Evolutionary conservation across 2,329 filamentous ascomycete species (phyloP).

Genomic region (Aspergillus oerlinghausenensis): DNA sequence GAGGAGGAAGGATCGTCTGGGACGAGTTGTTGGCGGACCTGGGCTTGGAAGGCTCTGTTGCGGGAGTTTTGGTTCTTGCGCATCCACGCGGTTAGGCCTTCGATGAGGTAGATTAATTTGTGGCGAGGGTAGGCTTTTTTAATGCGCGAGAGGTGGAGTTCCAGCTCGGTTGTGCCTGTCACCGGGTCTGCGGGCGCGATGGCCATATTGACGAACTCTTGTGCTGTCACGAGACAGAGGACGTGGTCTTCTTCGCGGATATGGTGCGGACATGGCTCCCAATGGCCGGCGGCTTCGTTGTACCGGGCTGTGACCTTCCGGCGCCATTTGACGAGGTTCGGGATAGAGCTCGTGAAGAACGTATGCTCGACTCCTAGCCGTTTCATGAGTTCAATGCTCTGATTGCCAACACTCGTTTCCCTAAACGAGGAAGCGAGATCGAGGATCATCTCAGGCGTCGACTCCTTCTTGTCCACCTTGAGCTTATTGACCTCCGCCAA

Average conservation of each 20-base stretch:
- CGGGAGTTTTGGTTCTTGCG: conserved; percentile 63
- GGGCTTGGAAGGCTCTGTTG: conserved; percentile 64
- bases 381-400: conserved; percentile 41
- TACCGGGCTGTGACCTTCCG: conserved; percentile 62
- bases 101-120: conserved; percentile 65
- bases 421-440: conserved; percentile 59
- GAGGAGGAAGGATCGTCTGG: conserved; percentile 1
- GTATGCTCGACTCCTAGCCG: conserved; percentile 38
- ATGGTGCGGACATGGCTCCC: conserved; percentile 56
- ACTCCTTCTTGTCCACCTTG: conserved; percentile 67
- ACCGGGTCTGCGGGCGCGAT: conserved; percentile 30
- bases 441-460: conserved; percentile 72
- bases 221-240: conserved; percentile 58
- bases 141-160: conserved; percentile 55
- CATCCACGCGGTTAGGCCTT: conserved; percentile 63
- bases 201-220: conserved; percentile 62
- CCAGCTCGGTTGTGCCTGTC: conserved; percentile 44
- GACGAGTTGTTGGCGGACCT: conserved; percentile 51
- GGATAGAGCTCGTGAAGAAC: conserved; percentile 35
- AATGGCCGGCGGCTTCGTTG: conserved; percentile 57
- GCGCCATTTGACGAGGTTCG: conserved; percentile 62
- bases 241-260: conserved; percentile 56
- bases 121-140: conserved; percentile 50
- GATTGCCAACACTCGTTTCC: conserved; percentile 40
- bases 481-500: conserved; percentile 70